Base-by-base conservation (phyloP, 192 early-diverging fungal species). In the Coemansia furcata region DNA sequence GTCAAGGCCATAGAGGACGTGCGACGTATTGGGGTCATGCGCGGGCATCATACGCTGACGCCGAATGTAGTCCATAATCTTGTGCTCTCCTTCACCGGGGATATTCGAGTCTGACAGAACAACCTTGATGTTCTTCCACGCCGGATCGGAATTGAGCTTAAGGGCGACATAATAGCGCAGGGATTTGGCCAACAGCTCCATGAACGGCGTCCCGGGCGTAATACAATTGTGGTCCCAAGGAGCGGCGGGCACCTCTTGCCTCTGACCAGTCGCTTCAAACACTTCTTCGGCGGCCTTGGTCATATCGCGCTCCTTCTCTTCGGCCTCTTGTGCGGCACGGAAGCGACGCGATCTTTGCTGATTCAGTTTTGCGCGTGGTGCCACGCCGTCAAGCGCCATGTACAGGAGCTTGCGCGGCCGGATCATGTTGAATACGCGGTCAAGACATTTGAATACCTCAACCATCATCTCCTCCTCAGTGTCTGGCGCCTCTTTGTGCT, bases 361-460 rank as follows among this genome's bases (percentile, higher is more conserved):
- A 77, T 99, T 99, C 97, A 99, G 98, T 67, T 99, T 99, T 21
- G 98, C 98, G 23, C 98, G 87, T 44, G 98, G 98, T 1, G 98
- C 98, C n/a, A 99, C 98, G 23, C 98, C 97, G 67, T 93, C 92
- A 60, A 99, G 93, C 61, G 98, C 98, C 93, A 99, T 95, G 76
- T 95, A 99, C 32, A 99, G 83, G 9, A 99, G 66, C 82, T 96
- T 96, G 62, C 96, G 85, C 10, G 98, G 98, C 9, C 98, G 78
- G 54, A 98, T 86, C 86, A 98, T 93, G 55, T 80, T 86, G 57
- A 99, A 88, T 68, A 99, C 94, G 15, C 96, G 87, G 78, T 99
- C 96, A 64, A 98, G 93, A 72, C 98, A 98, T 26, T 88, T 89
- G 85, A 98, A 98, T 39, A 99, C 94, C 62, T 92, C 96, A 30